Evolutionary conservation across 305 asterid species (phyloP), one percentile per base, ranked within the genome.

Genomic region (Vinca major): DNA sequence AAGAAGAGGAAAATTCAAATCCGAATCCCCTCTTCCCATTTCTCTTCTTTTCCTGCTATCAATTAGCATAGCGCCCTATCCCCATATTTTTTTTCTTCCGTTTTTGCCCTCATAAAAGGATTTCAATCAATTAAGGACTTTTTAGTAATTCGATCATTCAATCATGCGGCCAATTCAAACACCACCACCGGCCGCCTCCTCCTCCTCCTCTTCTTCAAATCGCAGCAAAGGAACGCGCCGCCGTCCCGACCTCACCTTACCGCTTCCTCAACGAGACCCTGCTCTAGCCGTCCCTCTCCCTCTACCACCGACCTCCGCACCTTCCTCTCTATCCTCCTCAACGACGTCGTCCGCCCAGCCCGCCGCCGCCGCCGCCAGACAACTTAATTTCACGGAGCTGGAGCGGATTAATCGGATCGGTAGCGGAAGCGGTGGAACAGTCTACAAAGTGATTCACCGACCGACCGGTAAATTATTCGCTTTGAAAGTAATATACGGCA

Each of bases 341-440:
- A 81, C 49, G 2, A 73, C 73, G 2, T 73, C 75, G 54, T 58
- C 33, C 33, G 33, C 71, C 37, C 75, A 73, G 14, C 79, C 72
- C 33, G 33, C 33, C 33, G 33, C 33, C 33, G 33, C 33, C 33
- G 33, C 33, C 33, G 33, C 33, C 33, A 26, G 33, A 26, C 33
- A 26, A 1, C 33, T 83, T 6, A 72, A 76, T 49, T 84, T 86
- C 85, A 77, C 83, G 65, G 83, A 88, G 55, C 90, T 92, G 7
- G 98, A 90, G 50, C 90, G 96, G 7, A 20, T 87, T 63, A 78
- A 82, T 79, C 91, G 98, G 71, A 85, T 92, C 83, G 98, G 97
- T 0, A 84, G 92, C 77, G 97, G 96, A 36, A 82, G 81, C 41
- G 96, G 98, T 0, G 98, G 98, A 1, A 92, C 96, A 7, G 98